Percentiles rank a stretch among this genome's conserved stretches.
Evolutionary conservation across 2,329 filamentous ascomycete genomes (phyloP).

Genomic region (Bisporella sp.): DNA sequence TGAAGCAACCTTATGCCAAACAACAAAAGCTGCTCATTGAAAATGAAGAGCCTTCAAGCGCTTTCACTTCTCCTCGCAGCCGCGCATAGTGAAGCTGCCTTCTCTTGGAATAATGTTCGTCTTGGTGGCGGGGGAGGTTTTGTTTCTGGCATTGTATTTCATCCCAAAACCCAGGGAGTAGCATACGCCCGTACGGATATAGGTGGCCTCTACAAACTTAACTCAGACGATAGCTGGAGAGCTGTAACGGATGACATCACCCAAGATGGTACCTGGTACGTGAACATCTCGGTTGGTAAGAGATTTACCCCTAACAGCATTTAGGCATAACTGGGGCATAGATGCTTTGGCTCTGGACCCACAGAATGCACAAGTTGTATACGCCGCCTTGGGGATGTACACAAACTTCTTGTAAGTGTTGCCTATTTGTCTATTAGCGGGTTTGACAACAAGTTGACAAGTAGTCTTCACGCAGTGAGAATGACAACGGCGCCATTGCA

Average conservation of each 20-base stretch:
- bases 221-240: conserved; percentile 48
- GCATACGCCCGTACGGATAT: conserved; percentile 52
- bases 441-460: background rate
- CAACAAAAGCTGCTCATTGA: no score
- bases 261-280: conserved; percentile 13
- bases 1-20: no score
- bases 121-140: conserved; percentile 52
- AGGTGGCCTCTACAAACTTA: conserved; percentile 48
- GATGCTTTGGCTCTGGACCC: conserved; percentile 51
- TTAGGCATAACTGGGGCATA: conserved; percentile 48
- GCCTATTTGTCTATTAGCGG: background rate
- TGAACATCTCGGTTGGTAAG: background rate
- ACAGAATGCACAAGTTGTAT: conserved; percentile 43
- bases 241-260: conserved; percentile 38
- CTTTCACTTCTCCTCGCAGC: conserved; percentile 2
- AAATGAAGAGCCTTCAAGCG: background rate
- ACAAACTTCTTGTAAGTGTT: conserved; percentile 42
- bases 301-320: background rate
- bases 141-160: conserved; percentile 49
- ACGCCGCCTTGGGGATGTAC: conserved; percentile 49
- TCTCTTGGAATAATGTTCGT: conserved; percentile 37
- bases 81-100: conserved; percentile 5
- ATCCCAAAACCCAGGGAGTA: conserved; percentile 41
- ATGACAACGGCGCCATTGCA: conserved; percentile 46
- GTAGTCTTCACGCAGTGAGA: conserved; percentile 31